Percentiles rank a stretch among this genome's conserved stretches.
phyloP scores from a whole-genome alignment of 2,329 filamentous ascomycete species.

The Aspergillus brunneoviolaceus region DNA sequence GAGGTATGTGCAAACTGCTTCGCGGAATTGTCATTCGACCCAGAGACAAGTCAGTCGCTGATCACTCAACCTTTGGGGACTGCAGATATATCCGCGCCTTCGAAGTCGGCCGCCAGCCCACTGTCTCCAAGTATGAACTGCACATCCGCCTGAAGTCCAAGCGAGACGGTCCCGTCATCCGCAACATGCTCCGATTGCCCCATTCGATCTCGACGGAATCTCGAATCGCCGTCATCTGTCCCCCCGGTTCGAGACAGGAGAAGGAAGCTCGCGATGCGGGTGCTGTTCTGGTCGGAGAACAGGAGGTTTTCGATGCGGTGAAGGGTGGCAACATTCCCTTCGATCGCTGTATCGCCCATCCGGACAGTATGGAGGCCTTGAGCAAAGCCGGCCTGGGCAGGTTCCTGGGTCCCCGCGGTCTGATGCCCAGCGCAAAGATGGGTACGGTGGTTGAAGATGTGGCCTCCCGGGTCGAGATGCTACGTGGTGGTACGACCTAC shows the following conservation, averaged over 20 bases:
- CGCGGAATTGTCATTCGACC: slow-evolving; percentile 12
- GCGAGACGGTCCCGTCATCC: slow-evolving; percentile 82
- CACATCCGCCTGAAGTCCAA: slow-evolving; percentile 77
- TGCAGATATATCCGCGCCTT: slow-evolving; percentile 82
- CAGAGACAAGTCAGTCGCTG: slow-evolving; percentile 14
- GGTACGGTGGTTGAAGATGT: slow-evolving; percentile 87
- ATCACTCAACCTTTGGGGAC: slow-evolving; percentile 1
- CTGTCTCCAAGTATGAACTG: slow-evolving; percentile 81
- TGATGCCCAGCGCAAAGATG: slow-evolving; percentile 89
- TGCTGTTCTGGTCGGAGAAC: slow-evolving; percentile 80
- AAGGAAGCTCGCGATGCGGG: slow-evolving; percentile 74
- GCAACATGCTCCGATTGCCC: slow-evolving; percentile 83
- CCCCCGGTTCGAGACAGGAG: slow-evolving; percentile 73
- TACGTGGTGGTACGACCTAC: slow-evolving; percentile 83
- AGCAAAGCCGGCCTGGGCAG: slow-evolving; percentile 78
- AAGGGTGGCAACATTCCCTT: slow-evolving; percentile 77
- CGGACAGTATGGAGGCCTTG: slow-evolving; percentile 72
- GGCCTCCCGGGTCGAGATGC: slow-evolving; percentile 69
- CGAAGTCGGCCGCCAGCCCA: slow-evolving; percentile 80
- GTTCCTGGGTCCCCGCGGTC: slow-evolving; percentile 79
- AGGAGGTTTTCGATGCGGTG: slow-evolving; percentile 78
- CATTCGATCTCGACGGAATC: slow-evolving; percentile 87
- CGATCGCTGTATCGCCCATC: slow-evolving; percentile 84
- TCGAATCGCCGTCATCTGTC: slow-evolving; percentile 85
- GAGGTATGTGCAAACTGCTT: slow-evolving; percentile 52